A percentile compares a stretch with the other conserved stretches of the same genome.
Conservation (phyloP, 2,329 filamentous ascomycete genomes). For the Colletotrichum noveboracense region DNA sequence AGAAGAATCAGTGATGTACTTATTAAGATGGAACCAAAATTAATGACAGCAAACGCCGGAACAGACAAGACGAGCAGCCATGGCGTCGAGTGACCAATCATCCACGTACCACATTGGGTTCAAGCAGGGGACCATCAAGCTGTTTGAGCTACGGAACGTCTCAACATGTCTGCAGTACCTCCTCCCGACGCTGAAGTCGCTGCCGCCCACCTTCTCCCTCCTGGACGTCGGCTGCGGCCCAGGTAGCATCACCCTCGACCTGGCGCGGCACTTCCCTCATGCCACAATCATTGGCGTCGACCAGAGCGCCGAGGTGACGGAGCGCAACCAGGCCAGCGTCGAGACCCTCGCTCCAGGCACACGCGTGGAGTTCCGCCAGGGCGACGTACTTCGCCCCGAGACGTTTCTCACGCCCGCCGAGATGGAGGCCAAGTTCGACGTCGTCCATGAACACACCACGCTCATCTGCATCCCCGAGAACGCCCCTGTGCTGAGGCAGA, state of each 20-base stretch:
- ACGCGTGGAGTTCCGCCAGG: neutral
- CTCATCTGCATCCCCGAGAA: conserved; percentile 16
- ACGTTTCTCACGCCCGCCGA: neutral
- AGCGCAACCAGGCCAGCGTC: neutral
- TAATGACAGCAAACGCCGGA: neutral
- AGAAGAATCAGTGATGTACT: neutral
- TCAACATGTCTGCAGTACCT: conserved; percentile 26
- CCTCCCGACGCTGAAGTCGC: conserved; percentile 34
- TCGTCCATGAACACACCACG: conserved; percentile 13
- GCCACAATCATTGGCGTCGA: conserved; percentile 41
- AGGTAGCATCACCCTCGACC: conserved; percentile 44
- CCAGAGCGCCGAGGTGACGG: conserved; percentile 10
- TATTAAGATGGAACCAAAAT: neutral
- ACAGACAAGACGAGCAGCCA: neutral
- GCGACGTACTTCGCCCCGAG: conserved; percentile 4
- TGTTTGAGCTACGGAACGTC: conserved; percentile 10
- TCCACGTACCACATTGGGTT: conserved; percentile 7
- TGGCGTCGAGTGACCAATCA: neutral
- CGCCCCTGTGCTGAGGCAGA: neutral
- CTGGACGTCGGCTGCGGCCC: conserved; percentile 49
- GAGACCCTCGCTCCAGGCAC: neutral
- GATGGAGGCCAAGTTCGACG: conserved; percentile 3
- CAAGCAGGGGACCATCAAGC: conserved; percentile 7
- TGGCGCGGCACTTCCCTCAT: conserved; percentile 40
- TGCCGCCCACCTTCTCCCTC: conserved; percentile 34